Evolutionary conservation across 176 grass and related monocot genomes (phyloP).

Genomic region (Zoysia pacifica): DNA sequence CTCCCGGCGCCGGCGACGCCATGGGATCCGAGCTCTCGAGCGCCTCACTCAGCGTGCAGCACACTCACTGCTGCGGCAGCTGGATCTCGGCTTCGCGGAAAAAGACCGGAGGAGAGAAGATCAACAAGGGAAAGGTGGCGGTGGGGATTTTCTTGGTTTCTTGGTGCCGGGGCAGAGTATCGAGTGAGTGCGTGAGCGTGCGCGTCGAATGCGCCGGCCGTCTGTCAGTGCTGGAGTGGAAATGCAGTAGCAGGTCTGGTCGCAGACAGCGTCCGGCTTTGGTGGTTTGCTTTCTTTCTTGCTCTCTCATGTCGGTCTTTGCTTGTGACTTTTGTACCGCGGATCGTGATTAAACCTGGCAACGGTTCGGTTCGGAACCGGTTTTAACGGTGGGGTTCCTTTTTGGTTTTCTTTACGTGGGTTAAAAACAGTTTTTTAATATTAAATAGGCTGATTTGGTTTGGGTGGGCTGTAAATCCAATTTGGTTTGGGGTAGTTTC

Average conservation of each 20-base stretch:
- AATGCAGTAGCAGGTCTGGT: not conserved
- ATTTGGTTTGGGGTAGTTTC: too few species aligned
- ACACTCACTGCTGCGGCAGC: not conserved
- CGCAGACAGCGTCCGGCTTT: slow-evolving; percentile 6
- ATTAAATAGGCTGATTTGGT: too few species aligned
- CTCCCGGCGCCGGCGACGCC: slow-evolving; percentile 23
- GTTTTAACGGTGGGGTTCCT: too few species aligned
- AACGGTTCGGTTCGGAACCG: too few species aligned
- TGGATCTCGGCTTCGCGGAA: slow-evolving; percentile 20
- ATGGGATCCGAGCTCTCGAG: slow-evolving; percentile 27
- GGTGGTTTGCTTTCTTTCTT: slow-evolving; percentile 10
- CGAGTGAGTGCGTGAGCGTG: slow-evolving; percentile 12
- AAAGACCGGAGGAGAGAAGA: slow-evolving; percentile 26
- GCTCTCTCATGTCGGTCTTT: not conserved
- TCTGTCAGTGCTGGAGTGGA: slow-evolving; percentile 7
- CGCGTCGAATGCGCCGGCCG: not conserved
- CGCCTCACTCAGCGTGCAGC: not conserved
- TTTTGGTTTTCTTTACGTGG: too few species aligned
- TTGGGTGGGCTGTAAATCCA: too few species aligned
- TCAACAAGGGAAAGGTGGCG: slow-evolving; percentile 8
- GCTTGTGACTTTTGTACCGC: not conserved
- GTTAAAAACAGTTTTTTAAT: too few species aligned
- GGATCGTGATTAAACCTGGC: not conserved
- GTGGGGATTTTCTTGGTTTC: slow-evolving; percentile 29
- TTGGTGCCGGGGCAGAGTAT: slow-evolving; percentile 32